Evolutionary conservation across 108 stramenopile genomes (phyloP).

Genomic region (Epipyxis sp.): DNA sequence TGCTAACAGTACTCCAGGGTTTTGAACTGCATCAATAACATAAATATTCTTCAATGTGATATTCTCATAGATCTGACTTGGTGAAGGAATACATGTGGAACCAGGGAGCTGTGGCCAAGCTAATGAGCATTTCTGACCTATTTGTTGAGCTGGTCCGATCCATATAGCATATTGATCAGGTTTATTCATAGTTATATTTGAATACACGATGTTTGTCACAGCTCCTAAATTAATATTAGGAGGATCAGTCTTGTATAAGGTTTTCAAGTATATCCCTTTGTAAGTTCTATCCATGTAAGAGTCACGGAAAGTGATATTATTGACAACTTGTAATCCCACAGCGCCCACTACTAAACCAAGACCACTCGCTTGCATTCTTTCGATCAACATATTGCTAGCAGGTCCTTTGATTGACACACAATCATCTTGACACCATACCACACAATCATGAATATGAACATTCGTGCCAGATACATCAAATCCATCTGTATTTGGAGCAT

Average conservation of each 20-base stretch:
- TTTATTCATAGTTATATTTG: slow-evolving; percentile 51
- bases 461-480: slow-evolving; percentile 51
- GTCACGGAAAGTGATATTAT: slow-evolving; percentile 61
- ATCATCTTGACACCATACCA: slow-evolving; percentile 52
- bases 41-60: slow-evolving; percentile 42
- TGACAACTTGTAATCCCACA: slow-evolving; percentile 44
- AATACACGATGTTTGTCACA: slow-evolving; percentile 37
- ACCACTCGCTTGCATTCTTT: slow-evolving; percentile 54
- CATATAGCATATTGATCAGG: slow-evolving; percentile 58
- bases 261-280: slow-evolving; percentile 65
- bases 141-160: slow-evolving; percentile 63
- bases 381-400: slow-evolving; percentile 50
- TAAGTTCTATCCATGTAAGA: slow-evolving; percentile 42
- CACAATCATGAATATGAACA: slow-evolving; percentile 53
- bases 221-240: too few species aligned
- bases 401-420: slow-evolving; percentile 52
- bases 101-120: slow-evolving; percentile 28
- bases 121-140: slow-evolving; percentile 33
- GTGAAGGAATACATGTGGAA: slow-evolving; percentile 35
- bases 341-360: slow-evolving; percentile 57
- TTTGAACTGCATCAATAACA: slow-evolving; percentile 41
- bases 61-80: slow-evolving; percentile 46
- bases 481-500: slow-evolving; percentile 58
- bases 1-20: slow-evolving; percentile 49
- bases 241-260: slow-evolving; percentile 11